Evolutionary conservation across 345 rosid genomes (phyloP).

Genomic region (Eucalyptus microcorys): DNA sequence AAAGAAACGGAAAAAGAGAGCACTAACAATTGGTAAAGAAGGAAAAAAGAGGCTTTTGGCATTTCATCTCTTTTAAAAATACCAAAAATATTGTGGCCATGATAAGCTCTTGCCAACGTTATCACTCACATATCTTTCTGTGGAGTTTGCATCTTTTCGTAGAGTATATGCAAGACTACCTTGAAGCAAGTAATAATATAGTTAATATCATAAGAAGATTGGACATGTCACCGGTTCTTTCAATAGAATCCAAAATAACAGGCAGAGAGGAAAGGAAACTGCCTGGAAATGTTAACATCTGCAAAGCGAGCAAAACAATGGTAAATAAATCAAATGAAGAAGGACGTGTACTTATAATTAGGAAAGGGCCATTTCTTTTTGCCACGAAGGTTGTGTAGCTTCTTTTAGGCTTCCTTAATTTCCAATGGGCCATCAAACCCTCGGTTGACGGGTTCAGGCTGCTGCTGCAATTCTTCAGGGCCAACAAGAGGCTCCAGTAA

Average conservation of each 20-base stretch:
- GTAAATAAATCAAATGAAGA: neutral
- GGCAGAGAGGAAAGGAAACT: neutral
- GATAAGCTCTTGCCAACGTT: neutral
- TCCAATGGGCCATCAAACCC: neutral
- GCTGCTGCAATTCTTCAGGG: conserved; percentile 33
- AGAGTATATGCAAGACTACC: neutral
- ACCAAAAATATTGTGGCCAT: neutral
- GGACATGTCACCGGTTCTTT: neutral
- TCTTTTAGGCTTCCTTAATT: conserved; percentile 38
- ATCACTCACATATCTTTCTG: neutral
- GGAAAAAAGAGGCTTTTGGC: neutral
- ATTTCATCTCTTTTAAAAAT: neutral
- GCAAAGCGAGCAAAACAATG: neutral
- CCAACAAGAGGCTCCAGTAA: conserved; percentile 69
- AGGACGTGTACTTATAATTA: conserved; percentile 26
- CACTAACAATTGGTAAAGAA: neutral
- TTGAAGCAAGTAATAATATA: neutral
- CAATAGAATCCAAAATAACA: neutral
- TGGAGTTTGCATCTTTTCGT: too few species aligned
- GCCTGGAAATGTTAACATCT: neutral
- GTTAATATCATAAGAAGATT: neutral
- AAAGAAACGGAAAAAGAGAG: neutral
- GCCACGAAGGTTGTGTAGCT: conserved; percentile 35
- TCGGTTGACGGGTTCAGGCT: neutral
- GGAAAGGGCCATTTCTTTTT: conserved; percentile 66